These are phyloP conservation scores for Hypericum perforatum DNA, from an alignment of 345 rosid species.

Conservation along the genomic window DNA sequence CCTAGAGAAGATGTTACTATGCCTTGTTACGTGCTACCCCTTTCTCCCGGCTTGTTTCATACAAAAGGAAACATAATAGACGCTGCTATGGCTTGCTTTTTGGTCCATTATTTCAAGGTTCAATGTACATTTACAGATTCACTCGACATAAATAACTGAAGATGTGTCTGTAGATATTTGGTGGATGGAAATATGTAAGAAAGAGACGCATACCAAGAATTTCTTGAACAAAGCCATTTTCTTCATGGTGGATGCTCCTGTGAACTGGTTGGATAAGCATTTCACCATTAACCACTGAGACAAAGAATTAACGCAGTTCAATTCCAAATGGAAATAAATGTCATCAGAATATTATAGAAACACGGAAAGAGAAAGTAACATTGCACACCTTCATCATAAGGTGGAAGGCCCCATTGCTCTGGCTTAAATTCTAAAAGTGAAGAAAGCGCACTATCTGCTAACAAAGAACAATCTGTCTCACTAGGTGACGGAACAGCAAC, in stretches of 20 bases:
- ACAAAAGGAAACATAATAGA: no score
- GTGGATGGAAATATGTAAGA: no score
- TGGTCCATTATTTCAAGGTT: no score
- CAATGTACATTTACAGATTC: no score
- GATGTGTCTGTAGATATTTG: no score
- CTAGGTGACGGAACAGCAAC: conserved; percentile 32
- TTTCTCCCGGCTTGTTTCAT: no score
- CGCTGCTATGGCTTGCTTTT: no score
- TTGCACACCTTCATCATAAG: conserved; percentile 28
- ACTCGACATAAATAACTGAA: no score
- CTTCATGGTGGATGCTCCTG: conserved; percentile 12
- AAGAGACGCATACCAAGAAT: conserved; percentile 16
- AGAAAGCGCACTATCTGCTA: conserved; percentile 27
- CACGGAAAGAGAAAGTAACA: neutral
- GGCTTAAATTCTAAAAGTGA: conserved; percentile 36
- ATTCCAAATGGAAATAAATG: neutral
- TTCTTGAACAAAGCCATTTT: conserved; percentile 16
- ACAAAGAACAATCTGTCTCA: conserved; percentile 29
- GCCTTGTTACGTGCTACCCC: no score
- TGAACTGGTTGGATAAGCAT: conserved; percentile 25
- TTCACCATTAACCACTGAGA: conserved; percentile 26
- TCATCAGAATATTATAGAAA: neutral
- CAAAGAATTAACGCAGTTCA: neutral
- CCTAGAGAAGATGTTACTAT: no score
- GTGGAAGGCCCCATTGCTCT: conserved; percentile 35